Evolutionary conservation across 2,329 filamentous ascomycete genomes (phyloP).

Genomic region (Stachybotrys chartarum): DNA sequence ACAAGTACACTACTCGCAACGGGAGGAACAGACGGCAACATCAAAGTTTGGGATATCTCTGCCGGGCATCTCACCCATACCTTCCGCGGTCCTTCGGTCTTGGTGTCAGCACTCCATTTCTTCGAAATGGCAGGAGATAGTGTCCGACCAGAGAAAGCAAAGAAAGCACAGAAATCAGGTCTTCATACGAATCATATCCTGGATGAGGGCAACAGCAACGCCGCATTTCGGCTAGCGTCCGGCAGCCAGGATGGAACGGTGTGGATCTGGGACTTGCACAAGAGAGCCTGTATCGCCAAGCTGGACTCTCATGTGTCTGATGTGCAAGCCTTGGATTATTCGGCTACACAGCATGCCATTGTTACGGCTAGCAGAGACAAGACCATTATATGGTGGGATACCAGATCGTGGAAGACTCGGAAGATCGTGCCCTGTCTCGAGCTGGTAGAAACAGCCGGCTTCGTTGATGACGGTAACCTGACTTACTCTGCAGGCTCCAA

Average conservation of each 20-base stretch:
- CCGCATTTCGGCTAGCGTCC: constrained; percentile 71
- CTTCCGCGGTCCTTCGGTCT: constrained; percentile 84
- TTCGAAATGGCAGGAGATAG: constrained; percentile 57
- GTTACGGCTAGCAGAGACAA: constrained; percentile 88
- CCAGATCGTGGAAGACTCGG: constrained; percentile 73
- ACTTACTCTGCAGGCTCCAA: constrained; percentile 82
- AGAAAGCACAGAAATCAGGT: constrained; percentile 16
- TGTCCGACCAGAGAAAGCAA: constrained; percentile 21
- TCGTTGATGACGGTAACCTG: constrained; percentile 61
- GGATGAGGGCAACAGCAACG: constrained; percentile 30
- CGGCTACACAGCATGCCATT: constrained; percentile 62
- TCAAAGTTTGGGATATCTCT: constrained; percentile 94
- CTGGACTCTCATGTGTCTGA: constrained; percentile 93
- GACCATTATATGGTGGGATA: constrained; percentile 88
- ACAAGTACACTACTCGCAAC: constrained; percentile 88
- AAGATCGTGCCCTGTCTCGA: constrained; percentile 81
- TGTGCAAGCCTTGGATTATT: constrained; percentile 82
- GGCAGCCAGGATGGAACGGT: constrained; percentile 93
- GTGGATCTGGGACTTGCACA: constrained; percentile 85
- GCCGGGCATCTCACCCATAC: constrained; percentile 91
- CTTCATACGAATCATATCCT: constrained; percentile 31
- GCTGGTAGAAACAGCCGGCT: constrained; percentile 76
- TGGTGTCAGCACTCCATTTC: constrained; percentile 86
- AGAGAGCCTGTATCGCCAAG: constrained; percentile 66
- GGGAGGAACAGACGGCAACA: constrained; percentile 83